Evolutionary conservation across 2,329 filamentous ascomycete genomes (phyloP).

Genomic region (Fusarium fujikuroi): DNA sequence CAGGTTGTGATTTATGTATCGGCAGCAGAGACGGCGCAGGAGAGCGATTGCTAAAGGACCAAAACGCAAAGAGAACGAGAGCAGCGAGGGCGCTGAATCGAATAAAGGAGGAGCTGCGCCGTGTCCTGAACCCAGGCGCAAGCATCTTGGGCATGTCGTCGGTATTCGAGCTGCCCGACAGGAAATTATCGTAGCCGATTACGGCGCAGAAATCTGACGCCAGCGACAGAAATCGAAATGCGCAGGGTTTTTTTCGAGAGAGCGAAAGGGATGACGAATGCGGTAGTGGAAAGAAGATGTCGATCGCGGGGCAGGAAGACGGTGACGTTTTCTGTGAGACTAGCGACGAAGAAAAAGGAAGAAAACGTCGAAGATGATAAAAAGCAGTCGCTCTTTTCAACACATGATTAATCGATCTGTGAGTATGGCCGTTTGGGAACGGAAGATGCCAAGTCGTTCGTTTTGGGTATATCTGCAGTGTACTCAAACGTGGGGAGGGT

Average conservation of each 20-base stretch:
- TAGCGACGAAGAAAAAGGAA: not conserved
- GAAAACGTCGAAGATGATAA: conserved; percentile 1
- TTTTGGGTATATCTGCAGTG: conserved; percentile 9
- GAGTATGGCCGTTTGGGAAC: conserved; percentile 7
- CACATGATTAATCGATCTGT: conserved; percentile 23
- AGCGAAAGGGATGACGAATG: conserved; percentile 19
- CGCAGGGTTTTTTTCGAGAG: conserved; percentile 28
- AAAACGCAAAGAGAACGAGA: conserved; percentile 50
- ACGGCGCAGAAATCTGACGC: conserved; percentile 33
- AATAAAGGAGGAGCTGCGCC: conserved; percentile 56
- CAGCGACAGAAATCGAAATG: conserved; percentile 37
- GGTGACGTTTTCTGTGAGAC: not conserved
- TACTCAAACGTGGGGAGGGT: conserved; percentile 29
- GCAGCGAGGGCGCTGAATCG: conserved; percentile 54
- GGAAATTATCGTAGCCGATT: not conserved
- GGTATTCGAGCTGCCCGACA: not conserved
- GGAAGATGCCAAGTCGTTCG: conserved; percentile 27
- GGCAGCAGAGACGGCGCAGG: conserved; percentile 14
- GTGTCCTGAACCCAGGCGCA: conserved; percentile 55
- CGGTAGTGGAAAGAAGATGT: conserved; percentile 1
- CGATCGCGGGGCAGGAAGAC: conserved; percentile 24
- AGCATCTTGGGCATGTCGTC: conserved; percentile 48
- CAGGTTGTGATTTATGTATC: conserved; percentile 13
- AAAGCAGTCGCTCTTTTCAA: conserved; percentile 22
- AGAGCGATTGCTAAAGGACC: conserved; percentile 41